Conservation (phyloP, 2,329 filamentous ascomycete genomes). For the Colletotrichum sp. region DNA sequence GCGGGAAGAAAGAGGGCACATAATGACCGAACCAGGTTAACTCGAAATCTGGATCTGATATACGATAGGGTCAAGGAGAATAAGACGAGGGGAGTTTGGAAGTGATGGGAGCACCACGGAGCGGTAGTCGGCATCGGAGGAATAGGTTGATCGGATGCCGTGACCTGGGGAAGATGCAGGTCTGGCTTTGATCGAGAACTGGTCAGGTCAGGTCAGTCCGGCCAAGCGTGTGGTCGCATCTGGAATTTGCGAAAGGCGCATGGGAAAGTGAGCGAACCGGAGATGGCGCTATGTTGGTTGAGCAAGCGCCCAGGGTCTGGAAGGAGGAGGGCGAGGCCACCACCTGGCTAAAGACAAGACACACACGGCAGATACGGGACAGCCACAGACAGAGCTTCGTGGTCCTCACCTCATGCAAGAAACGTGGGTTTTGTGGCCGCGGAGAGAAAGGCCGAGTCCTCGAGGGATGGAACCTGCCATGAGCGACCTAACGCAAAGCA, state of each 20-base stretch:
- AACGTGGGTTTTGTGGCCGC: not conserved
- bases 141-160: not conserved
- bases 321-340: not conserved
- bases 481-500: not conserved
- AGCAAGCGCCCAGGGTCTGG: not conserved
- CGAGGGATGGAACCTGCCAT: not conserved
- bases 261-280: not conserved
- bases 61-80: not conserved
- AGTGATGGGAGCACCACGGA: not conserved
- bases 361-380: not conserved
- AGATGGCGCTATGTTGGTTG: not conserved
- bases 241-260: not conserved
- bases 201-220: not conserved
- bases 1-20: not conserved
- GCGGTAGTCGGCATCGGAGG: not conserved
- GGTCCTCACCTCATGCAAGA: not conserved
- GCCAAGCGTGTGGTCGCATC: not conserved
- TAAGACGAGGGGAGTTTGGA: not conserved
- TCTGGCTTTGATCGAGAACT: not conserved
- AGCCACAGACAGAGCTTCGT: not conserved
- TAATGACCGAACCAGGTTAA: not conserved
- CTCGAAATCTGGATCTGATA: not conserved
- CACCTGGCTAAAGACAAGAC: not conserved
- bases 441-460: not conserved
- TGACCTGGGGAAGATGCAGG: not conserved